Base-by-base conservation (phyloP, 2,329 filamentous ascomycete species). In the Paraphaeosphaeria minitans region DNA sequence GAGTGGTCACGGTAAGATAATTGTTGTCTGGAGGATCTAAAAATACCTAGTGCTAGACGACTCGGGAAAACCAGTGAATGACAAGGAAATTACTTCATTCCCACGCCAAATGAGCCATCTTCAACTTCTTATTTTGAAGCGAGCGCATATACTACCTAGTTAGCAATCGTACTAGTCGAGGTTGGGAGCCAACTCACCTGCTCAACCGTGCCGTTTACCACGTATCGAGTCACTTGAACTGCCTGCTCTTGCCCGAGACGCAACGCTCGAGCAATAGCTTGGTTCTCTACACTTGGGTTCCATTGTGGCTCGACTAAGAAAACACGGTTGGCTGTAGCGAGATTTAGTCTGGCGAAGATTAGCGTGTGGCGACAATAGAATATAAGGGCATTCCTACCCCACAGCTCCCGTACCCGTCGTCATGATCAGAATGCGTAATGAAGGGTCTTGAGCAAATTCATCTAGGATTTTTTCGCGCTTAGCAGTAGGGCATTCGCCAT, bases 261-360 rank as follows among this genome's bases (percentile, higher is more conserved):
- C 3, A 83, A 68, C 0, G 81, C 81, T 12, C 83, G 72, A 0
- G 77, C 82, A 13, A 85, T 79, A 0, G 83, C 84, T 55, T 86
- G 83, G 13, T 77, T 78, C 57, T 85, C 84, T 0, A 83, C 78
- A 2, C 77, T 80, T 0, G 83, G 83, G 41, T 85, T 85, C 83
- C 83, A 85, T 27, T 85, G 84, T 0, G 81, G 78, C 51, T 85
- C 84, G 0, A 85, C 69, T 2, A 85, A 79, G 57, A 82, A 82
- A 0, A 85, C 78, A 0, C 79, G 75, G 45, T 80, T 82, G 0
- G 82, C 82, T 0, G 74, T 75, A 0, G 80, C 78, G 3, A 85
- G 72, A n/a, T 84, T 84, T 0, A 85, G 58, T 10, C 81, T 81
- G 21, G 0, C 24, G 9, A 39, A 1, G 5, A 19, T 53, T 52